Percentiles rank a stretch among this genome's conserved stretches.
Conservation (phyloP, 345 rosid species). For the Pugionium dolabratum region DNA sequence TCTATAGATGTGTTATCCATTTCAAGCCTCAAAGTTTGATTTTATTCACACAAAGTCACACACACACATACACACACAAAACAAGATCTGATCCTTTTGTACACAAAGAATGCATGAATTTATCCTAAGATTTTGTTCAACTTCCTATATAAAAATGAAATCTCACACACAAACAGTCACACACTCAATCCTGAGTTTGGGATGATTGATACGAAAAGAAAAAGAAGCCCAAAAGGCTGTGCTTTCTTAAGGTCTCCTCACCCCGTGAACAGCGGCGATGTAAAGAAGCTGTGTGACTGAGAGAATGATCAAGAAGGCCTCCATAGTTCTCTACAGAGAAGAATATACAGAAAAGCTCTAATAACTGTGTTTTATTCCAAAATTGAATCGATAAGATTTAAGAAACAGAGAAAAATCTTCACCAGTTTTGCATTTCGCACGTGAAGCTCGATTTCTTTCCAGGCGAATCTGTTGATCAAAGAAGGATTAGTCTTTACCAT, state of each 20-base stretch:
- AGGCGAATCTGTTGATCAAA: constrained; percentile 61
- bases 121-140: constrained; percentile 14
- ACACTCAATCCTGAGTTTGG: constrained; percentile 27
- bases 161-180: constrained; percentile 17
- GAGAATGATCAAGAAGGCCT: constrained; percentile 88
- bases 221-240: not conserved
- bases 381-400: not conserved
- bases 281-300: constrained; percentile 83
- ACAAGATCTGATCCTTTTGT: constrained; percentile 26
- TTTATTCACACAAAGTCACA: constrained; percentile 35
- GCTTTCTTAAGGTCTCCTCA: constrained; percentile 32
- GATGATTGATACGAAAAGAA: constrained; percentile 16
- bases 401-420: constrained; percentile 31
- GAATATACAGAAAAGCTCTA: constrained; percentile 8
- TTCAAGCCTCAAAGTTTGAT: constrained; percentile 29
- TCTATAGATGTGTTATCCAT: constrained; percentile 7
- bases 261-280: constrained; percentile 72
- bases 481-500: constrained; percentile 20
- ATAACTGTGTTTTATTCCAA: not conserved
- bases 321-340: constrained; percentile 88
- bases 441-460: constrained; percentile 83
- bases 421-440: constrained; percentile 78
- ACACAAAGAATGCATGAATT: constrained; percentile 41
- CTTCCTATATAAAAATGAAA: constrained; percentile 18
- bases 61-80: constrained; percentile 21